Base-by-base conservation (phyloP, 495 filamentous ascomycete genomes). In the Penicillium malachiteum region DNA sequence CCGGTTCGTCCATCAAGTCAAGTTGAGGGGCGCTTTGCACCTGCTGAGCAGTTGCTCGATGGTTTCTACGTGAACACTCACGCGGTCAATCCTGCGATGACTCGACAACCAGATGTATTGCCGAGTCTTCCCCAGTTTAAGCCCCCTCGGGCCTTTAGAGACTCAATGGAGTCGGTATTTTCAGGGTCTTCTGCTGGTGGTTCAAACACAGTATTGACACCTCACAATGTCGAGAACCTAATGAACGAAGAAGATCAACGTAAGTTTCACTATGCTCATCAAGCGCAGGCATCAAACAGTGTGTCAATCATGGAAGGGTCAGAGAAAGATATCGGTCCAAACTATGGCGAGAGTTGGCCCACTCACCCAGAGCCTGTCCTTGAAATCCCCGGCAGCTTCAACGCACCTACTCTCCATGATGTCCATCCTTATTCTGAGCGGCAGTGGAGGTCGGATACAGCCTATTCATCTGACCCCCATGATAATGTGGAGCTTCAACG, bases 201-300 rank as follows among this genome's bases (percentile, higher is more conserved):
- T 3, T 77, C 70, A 42, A 84, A 84, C 56, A 88, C 86, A 0
- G 77, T 94, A 17, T 87, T 85, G 59, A 68, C 89, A 62, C 91
- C 92, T 3, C 80, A 83, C 17, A 82, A 86, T 37, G 88, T 96
- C 8, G 93, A 96, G 57, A 91, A 83, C 65, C 81, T 96, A 59
- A 88, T 94, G 84, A 87, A 83, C 38, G 87, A 88, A 18, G 87
- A 92, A 69, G 88, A 92, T 60, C 76, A 82, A 31, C 79, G 77
- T 55, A 92, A 89, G 64, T 85, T 89, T 52, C 77, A 82, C 53
- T 77, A 87, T 63, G 86, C 86, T 8, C 85, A 85, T 64, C 81
- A 87, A 35, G 81, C 72, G 55, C 85, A 84, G 58, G 53, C 47
- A 49, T 57, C 64, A 21, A 48, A 33, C 10, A 50, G 55, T 35